Base-by-base conservation (phyloP, 306 rosid genomes). In the Cicer yamashitae region DNA sequence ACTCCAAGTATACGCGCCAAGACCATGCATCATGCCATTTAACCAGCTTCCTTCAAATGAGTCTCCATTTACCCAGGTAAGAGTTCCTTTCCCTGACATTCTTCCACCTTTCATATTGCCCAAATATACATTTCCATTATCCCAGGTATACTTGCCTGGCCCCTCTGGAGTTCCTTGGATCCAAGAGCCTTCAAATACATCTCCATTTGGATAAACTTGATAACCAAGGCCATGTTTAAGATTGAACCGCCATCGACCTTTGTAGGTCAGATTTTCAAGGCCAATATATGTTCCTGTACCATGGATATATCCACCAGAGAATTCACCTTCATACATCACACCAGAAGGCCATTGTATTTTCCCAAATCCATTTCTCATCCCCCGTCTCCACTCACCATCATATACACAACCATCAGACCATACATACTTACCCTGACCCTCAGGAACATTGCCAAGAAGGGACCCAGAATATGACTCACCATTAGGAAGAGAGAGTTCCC, bases 61-160 rank as follows among this genome's bases (percentile, higher is more conserved):
- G 79, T 92, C 96, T 13, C 96, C 99, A 79, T 76, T 94, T 67
- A 43, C 76, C 99, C 99, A 94, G 58, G 96, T 90, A 43, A 94
- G 91, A 74, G 97, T 94, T 87, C 99, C 99, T 82, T 90, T 94
- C 14, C 97, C 99, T 5, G 96, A 92, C 99, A 94, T 94, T 70
- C 56, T 86, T 78, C 98, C 98, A 66, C 89, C 96, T 84, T 92
- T 94, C 99, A 94, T 92, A 66, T 92, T 92, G 75, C 99, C 99
- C 48, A 90, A 45, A 84, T 90, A 94, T 63, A 92, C 90, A 90
- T 92, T 92, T 57, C 99, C 97, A 79, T 86, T 89, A 14, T 72
- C 88, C 99, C 99, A 94, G 4, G 89, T 83, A 83, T 94, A 94
- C 88, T 94, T 94, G 57, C 97, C 97, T 11, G 97, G 97, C 22